Evolutionary conservation across 768 basidiomycete genomes (phyloP).

Genomic region (Phlegmacium glaucopus): DNA sequence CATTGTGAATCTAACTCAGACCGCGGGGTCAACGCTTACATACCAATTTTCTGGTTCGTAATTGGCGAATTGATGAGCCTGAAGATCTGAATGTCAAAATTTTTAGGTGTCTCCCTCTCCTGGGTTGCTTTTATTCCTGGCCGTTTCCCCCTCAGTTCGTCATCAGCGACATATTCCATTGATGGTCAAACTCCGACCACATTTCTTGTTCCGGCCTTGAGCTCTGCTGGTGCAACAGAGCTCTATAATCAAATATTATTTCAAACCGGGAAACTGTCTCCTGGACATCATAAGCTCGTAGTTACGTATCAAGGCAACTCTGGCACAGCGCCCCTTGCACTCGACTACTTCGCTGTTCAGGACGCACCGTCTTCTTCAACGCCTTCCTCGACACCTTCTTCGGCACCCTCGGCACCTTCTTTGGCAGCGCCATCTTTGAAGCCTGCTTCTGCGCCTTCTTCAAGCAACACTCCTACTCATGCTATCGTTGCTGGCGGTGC

Average conservation of each 20-base stretch:
- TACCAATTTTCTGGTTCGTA: constrained; percentile 24
- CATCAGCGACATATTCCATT: constrained; percentile 23
- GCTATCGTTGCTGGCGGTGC: no score
- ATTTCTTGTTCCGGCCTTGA: constrained; percentile 17
- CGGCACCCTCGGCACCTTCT: constrained; percentile 1
- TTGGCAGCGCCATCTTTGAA: constrained; percentile 1
- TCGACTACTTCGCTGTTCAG: constrained; percentile 11
- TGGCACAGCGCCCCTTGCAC: constrained; percentile 19
- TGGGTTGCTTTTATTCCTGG: constrained; percentile 23
- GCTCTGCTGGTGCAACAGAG: constrained; percentile 3
- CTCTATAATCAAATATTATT: constrained; percentile 20
- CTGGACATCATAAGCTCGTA: constrained; percentile 17
- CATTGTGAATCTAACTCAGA: constrained; percentile 16
- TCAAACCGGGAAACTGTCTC: constrained; percentile 11
- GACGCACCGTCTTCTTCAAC: constrained; percentile 8
- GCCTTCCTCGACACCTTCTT: constrained; percentile 9
- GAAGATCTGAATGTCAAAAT: neutral
- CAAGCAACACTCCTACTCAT: constrained; percentile 1
- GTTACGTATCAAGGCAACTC: constrained; percentile 19
- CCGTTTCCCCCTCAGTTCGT: constrained; percentile 17
- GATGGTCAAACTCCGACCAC: constrained; percentile 16
- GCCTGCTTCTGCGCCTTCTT: constrained; percentile 5
- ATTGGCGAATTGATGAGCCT: neutral
- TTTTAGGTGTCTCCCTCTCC: constrained; percentile 22
- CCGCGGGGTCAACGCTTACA: constrained; percentile 13